phyloP scores from a whole-genome alignment of 2,329 filamentous ascomycete genomes.

The Thielaviopsis ethacetica region DNA sequence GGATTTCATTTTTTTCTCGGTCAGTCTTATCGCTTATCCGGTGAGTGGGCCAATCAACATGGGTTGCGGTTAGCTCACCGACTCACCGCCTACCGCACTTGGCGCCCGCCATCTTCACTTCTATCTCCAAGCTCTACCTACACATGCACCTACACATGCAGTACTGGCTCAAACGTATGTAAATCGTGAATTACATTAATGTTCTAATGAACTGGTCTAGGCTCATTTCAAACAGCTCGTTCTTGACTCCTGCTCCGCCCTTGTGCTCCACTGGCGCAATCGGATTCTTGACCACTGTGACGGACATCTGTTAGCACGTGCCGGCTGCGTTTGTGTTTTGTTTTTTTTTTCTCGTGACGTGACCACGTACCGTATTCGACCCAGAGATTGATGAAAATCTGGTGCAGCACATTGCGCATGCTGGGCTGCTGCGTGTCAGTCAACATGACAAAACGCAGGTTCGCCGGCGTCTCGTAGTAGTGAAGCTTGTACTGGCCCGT shows the following conservation, averaged over 20 bases:
- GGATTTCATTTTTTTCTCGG: slow-evolving; percentile 7
- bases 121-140: too few relatives aligned
- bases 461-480: slow-evolving; percentile 96
- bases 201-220: slow-evolving; percentile 64
- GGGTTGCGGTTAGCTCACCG: not conserved
- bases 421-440: slow-evolving; percentile 80
- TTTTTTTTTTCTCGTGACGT: not conserved
- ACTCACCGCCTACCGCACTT: not conserved
- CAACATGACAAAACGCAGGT: slow-evolving; percentile 90
- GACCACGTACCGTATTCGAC: slow-evolving; percentile 66
- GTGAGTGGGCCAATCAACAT: not conserved
- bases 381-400: slow-evolving; percentile 97
- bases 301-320: not conserved
- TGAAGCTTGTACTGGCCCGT: slow-evolving; percentile 95
- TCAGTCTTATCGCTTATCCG: slow-evolving; percentile 9
- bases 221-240: slow-evolving; percentile 54
- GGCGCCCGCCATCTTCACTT: too few relatives aligned
- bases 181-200: slow-evolving; percentile 30
- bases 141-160: too few relatives aligned
- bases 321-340: not conserved
- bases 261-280: slow-evolving; percentile 52
- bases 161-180: too few relatives aligned
- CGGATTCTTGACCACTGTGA: slow-evolving; percentile 52
- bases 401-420: slow-evolving; percentile 86
- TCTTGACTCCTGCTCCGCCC: slow-evolving; percentile 50